Evolutionary conservation across 495 filamentous ascomycete species (phyloP).

Genomic region (Lentithecium fluviatile): DNA sequence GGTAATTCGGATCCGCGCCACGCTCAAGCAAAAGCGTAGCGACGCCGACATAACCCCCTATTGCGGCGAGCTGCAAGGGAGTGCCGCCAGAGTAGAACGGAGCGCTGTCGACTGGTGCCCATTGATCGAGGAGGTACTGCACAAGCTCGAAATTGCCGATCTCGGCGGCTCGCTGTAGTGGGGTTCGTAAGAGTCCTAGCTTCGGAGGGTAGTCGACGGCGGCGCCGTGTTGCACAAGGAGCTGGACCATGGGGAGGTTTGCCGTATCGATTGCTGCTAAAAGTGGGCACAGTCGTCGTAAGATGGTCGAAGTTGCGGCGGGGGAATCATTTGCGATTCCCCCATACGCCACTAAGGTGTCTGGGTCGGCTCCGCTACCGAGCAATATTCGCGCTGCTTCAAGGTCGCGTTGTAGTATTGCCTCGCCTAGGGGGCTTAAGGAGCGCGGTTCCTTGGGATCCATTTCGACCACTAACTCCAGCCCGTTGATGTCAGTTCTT

Average conservation of each 20-base stretch:
- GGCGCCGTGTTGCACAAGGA: slow-evolving; percentile 2
- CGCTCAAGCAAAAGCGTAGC: neutral
- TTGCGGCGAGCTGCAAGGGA: slow-evolving; percentile 9
- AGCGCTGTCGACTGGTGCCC: neutral
- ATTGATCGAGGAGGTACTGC: neutral
- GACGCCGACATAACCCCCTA: slow-evolving; percentile 4
- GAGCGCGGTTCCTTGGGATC: neutral
- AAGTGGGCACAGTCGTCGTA: neutral
- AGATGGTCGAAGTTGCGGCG: too few species aligned
- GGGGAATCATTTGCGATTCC: too few species aligned
- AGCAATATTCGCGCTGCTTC: neutral
- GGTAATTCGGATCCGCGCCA: slow-evolving; percentile 7
- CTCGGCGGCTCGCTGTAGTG: slow-evolving; percentile 12
- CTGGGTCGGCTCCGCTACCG: neutral
- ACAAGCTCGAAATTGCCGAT: slow-evolving; percentile 1
- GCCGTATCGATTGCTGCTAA: neutral
- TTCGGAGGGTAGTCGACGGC: neutral
- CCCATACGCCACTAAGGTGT: neutral
- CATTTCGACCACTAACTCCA: neutral
- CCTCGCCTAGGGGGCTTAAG: neutral
- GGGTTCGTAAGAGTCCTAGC: neutral
- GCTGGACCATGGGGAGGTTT: neutral
- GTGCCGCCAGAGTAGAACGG: neutral
- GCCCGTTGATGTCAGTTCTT: neutral
- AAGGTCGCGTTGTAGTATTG: neutral